Percentiles rank a stretch among this genome's conserved stretches.
Evolutionary conservation across 2,329 filamentous ascomycete genomes (phyloP).

Genomic region (Pseudogymnoascus sp.): DNA sequence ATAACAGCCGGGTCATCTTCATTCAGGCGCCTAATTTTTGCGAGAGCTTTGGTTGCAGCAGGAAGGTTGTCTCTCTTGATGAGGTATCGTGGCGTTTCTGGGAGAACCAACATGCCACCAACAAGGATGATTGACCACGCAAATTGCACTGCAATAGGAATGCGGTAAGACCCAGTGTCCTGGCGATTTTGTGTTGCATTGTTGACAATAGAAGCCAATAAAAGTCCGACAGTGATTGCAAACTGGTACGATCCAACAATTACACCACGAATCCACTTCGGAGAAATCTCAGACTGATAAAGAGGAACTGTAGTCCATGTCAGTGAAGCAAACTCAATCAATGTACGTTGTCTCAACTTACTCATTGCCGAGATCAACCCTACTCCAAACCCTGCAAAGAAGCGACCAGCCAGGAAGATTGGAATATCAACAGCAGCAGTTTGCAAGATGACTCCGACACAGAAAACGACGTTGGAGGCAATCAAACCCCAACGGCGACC

Average conservation of each 20-base stretch:
- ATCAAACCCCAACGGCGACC: conserved; percentile 60
- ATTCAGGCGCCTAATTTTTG: conserved; percentile 63
- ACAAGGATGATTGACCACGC: conserved; percentile 63
- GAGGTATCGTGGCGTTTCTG: conserved; percentile 68
- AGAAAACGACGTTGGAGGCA: conserved; percentile 53
- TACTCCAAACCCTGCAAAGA: conserved; percentile 67
- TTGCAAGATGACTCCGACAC: conserved; percentile 59
- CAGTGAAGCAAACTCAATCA: conserved; percentile 14
- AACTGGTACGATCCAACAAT: conserved; percentile 70
- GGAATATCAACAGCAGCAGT: conserved; percentile 51
- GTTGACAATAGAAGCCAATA: conserved; percentile 60
- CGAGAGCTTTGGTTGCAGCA: conserved; percentile 58
- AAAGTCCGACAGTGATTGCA: conserved; percentile 64
- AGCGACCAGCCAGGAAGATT: conserved; percentile 60
- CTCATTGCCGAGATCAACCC: conserved; percentile 60
- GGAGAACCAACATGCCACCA: conserved; percentile 59
- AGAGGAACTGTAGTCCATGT: conserved; percentile 50
- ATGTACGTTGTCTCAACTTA: conserved; percentile 26
- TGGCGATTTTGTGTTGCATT: conserved; percentile 51
- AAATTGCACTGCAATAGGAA: conserved; percentile 68
- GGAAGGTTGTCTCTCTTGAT: conserved; percentile 62
- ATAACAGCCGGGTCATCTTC: conserved; percentile 65
- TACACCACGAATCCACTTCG: conserved; percentile 73
- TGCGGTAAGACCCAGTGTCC: conserved; percentile 60
- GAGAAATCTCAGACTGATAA: conserved; percentile 75